phyloP scores from a whole-genome alignment of 2,329 filamentous ascomycete species.

The Cladosporium oxysporum region DNA sequence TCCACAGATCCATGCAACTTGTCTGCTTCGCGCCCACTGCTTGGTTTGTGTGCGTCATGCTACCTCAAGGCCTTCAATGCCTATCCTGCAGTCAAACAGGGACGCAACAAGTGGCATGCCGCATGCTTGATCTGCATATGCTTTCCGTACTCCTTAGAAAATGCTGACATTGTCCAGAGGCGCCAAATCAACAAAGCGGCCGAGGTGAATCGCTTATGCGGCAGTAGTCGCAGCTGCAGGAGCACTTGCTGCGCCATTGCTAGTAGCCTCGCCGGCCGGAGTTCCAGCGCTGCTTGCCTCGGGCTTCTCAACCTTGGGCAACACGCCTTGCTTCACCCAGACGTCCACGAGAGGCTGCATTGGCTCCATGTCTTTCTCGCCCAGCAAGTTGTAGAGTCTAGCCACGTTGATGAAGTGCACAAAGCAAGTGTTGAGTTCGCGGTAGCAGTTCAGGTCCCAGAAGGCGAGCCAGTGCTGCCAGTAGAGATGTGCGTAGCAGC shows the following conservation, averaged over 20 bases:
- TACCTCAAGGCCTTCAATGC: not conserved
- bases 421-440: constrained; percentile 57
- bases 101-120: not conserved
- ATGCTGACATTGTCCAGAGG: not conserved
- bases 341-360: constrained; percentile 94
- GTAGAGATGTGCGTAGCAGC: constrained; percentile 56
- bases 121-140: not conserved
- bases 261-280: not conserved
- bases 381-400: constrained; percentile 75
- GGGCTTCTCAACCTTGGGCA: constrained; percentile 56
- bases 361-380: constrained; percentile 87
- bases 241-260: not conserved
- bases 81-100: not conserved
- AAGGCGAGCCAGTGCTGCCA: constrained; percentile 55
- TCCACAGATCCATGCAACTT: not conserved
- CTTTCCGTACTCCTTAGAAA: not conserved
- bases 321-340: constrained; percentile 84
- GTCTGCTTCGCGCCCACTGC: not conserved
- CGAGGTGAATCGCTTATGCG: not conserved
- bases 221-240: constrained; percentile 3
- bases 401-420: constrained; percentile 62
- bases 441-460: constrained; percentile 51
- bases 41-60: not conserved
- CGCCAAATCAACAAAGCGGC: not conserved
- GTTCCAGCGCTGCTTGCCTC: constrained; percentile 14